Evolutionary conservation across 371 early-diverging fungal genomes (phyloP), one percentile per base, ranked within the genome.

Genomic region (Chytridiales sp.): DNA sequence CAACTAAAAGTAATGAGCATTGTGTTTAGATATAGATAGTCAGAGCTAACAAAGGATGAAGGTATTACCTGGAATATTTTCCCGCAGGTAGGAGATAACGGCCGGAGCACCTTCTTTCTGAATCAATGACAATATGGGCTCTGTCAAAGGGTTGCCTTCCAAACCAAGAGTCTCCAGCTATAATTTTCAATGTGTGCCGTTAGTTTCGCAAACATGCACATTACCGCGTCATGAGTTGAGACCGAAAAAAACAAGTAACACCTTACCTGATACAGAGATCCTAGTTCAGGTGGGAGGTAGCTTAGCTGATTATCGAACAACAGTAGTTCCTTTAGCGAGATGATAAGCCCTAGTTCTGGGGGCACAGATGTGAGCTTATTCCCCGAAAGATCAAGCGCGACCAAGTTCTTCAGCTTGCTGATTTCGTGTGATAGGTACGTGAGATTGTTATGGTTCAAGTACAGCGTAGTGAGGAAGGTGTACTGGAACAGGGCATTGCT

Each of bases 91-190:
- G 38, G 80, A 73, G 38, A 98, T 85, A 24, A 98, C 85, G 8
- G 90, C 90, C 9, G 79, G 71, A 0, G 95, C 83, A 4, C 97
- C 98, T 36, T 95, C 92, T 63, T 92, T 91, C 40, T 91, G 87
- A 47, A 94, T 70, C 34, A 97, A 62, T 1, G 78, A 77, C 61
- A 85, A 83, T 34, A 97, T 73, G 21, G 93, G 91, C 29, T 94
- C 91, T 77, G 36, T 63, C 49, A 99, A 66, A 2, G 98, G 99
- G 75, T 99, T 99, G 15, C 98, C 98, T 68, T 98, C 95, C 26
- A 99, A 62, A 3, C 98, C 97, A 31, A 99, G 76, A 2, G 79
- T 86, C 58, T 97, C 95, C 48, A 99, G 73, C 64, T 64, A 38
- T 21, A 24, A 19, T 41, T 11, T 4, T 29, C 13, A 35, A 36